Base-by-base conservation (phyloP, 78 protist genomes). In the Chrysochromulina tobinii region DNA sequence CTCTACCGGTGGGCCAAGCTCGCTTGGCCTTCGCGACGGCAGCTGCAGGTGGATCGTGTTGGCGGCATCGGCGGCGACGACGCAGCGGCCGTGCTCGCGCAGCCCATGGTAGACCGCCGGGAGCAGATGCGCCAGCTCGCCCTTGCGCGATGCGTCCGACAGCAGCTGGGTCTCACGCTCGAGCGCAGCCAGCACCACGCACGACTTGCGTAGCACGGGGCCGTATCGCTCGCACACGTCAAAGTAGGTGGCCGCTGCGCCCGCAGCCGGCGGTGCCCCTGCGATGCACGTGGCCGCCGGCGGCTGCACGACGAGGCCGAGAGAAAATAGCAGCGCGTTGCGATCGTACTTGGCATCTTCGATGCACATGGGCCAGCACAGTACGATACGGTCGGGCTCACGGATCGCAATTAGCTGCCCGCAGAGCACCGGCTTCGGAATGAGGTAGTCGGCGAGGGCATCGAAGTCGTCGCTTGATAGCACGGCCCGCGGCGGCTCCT, bases 381-480 rank as follows among this genome's bases (percentile, higher is more conserved):
- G 68, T 54, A 90, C 69, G 64, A 20, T 58, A 21, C 6, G 21
- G 18, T 55, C 88, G 20, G 18, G 20, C 9, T 51, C 72, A 14
- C 27, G 8, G 3, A 94, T 48, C 38, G 95, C 69, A 11, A 94
- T 79, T 5, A 93, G 93, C 25, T 83, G 68, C 57, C 94, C 94
- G 73, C 95, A 93, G 50, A 94, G 59, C 61, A 90, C 88, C 66
- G 96, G 95, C 89, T 94, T 94, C 2, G 96, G 91, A 85, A 94
- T 90, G n/a, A 94, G 83, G 79, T 89, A 94, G 89, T 94, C 96
- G n/a, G 91, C 75, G 23, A 94, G 58, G 67, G 92, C 94, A 67
- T 94, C 95, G 55, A 93, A 94, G 48, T 53, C 94, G 27, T 94
- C 96, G 38, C 38, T 38, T 68, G 88, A 85, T 14, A 85, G 8